These are phyloP conservation scores for Fusarium chuoi DNA, from an alignment of 2,329 filamentous ascomycete genomes.

Conservation along the genomic window DNA sequence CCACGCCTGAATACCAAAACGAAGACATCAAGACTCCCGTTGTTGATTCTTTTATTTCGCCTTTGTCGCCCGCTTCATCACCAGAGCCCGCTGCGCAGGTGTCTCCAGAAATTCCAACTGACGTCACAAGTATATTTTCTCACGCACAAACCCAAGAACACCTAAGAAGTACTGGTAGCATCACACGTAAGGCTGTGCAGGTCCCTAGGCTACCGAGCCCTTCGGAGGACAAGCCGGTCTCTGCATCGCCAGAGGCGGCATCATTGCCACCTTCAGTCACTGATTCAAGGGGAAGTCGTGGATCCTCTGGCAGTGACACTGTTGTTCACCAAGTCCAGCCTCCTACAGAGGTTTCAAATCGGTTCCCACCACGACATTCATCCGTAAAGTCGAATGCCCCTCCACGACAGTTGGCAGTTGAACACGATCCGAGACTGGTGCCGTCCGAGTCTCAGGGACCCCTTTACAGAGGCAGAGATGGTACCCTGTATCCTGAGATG, in stretches of 20 bases:
- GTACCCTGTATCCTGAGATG: slow-evolving; percentile 56
- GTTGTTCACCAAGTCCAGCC: slow-evolving; percentile 29
- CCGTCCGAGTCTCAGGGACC: slow-evolving; percentile 49
- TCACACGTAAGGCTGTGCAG: slow-evolving; percentile 45
- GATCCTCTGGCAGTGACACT: slow-evolving; percentile 37
- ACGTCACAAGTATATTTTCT: slow-evolving; percentile 22
- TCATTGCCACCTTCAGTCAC: slow-evolving; percentile 34
- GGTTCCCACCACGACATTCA: slow-evolving; percentile 48
- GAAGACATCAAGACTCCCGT: slow-evolving; percentile 54
- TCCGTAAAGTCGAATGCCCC: slow-evolving; percentile 43
- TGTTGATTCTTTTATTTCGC: slow-evolving; percentile 52
- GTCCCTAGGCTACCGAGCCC: slow-evolving; percentile 31
- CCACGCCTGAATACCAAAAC: slow-evolving; percentile 61
- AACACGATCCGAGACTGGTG: slow-evolving; percentile 48
- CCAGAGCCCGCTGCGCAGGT: slow-evolving; percentile 49
- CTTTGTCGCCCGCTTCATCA: slow-evolving; percentile 58
- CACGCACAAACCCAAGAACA: slow-evolving; percentile 23
- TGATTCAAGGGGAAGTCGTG: slow-evolving; percentile 17
- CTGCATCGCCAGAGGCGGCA: slow-evolving; percentile 38
- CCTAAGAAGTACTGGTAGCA: slow-evolving; percentile 18
- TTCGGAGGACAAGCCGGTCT: slow-evolving; percentile 38
- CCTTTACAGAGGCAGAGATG: slow-evolving; percentile 51
- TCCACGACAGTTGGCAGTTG: slow-evolving; percentile 37
- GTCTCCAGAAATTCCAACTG: slow-evolving; percentile 52
- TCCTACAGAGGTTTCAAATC: slow-evolving; percentile 34